Conservation (phyloP, 176 grass and related monocot species). For the Coix lacrymajobi region DNA sequence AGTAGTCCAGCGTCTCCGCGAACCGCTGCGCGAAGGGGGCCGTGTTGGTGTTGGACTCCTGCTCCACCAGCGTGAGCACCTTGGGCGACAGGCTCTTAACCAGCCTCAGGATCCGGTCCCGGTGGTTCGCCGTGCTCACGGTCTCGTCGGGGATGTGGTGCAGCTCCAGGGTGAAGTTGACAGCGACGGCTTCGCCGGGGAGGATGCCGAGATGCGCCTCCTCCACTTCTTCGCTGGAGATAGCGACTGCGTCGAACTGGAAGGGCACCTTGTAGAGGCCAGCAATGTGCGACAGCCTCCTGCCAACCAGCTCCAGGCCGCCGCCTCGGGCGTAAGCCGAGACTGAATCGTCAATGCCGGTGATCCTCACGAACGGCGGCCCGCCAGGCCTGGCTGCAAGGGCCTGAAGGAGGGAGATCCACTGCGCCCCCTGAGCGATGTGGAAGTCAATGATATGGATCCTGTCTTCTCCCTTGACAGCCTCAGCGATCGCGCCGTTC, state of each 20-base stretch:
- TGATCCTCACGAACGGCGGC: constrained; percentile 63
- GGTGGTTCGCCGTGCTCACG: constrained; percentile 78
- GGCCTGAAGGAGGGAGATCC: constrained; percentile 80
- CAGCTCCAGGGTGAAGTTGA: constrained; percentile 91
- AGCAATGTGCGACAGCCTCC: constrained; percentile 65
- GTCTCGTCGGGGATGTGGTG: constrained; percentile 91
- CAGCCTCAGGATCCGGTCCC: constrained; percentile 70
- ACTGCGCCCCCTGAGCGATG: constrained; percentile 81
- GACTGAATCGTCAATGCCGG: constrained; percentile 78
- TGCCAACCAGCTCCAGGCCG: constrained; percentile 66
- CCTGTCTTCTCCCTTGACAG: constrained; percentile 69
- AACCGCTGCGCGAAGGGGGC: constrained; percentile 70
- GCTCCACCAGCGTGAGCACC: constrained; percentile 88
- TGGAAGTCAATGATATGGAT: constrained; percentile 97
- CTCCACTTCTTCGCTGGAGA: constrained; percentile 51
- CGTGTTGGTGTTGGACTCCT: constrained; percentile 91
- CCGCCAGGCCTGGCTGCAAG: constrained; percentile 70
- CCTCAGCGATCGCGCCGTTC: constrained; percentile 76
- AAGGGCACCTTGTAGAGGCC: constrained; percentile 73
- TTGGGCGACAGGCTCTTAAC: constrained; percentile 66
- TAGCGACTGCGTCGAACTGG: constrained; percentile 52
- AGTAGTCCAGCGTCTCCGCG: constrained; percentile 79
- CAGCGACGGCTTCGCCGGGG: constrained; percentile 56
- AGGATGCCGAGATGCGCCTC: constrained; percentile 43
- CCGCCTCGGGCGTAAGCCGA: constrained; percentile 78